Base-by-base conservation (phyloP, 2,329 filamentous ascomycete genomes). In the Rutstroemia sydowiana region DNA sequence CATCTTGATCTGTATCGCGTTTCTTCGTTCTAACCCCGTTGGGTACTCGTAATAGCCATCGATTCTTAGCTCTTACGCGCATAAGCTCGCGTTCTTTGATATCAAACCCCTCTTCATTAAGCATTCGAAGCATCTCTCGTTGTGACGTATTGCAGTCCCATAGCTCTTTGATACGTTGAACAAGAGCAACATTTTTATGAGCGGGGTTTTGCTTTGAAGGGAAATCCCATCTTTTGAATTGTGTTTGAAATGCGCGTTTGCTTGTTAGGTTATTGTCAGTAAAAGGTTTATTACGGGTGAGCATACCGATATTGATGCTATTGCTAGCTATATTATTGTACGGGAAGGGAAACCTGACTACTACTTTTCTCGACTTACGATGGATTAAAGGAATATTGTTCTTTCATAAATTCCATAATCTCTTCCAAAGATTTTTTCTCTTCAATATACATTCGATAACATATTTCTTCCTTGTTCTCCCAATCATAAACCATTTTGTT, bases 201-300 rank as follows among this genome's bases (percentile, higher is more conserved):
- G 83, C 82, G 0, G 82, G 82, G 54, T 84, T 82, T 59, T 87
- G 82, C 66, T 88, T 88, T 53, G 77, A 79, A 13, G 87, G 87
- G 60, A 93, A 92, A 7, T 81, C 78, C 88, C 88, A 93, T 65
- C 81, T 75, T 63, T 82, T 85, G 69, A 90, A 88, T 60, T 89
- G 85, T 3, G 76, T 81, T 67, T 89, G 86, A 56, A 85, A 88
- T 40, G 84, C 83, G 55, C 87, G 82, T 72, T 88, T 88, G 67
- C 87, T 87, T 32, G 37, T 20, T 18, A 8, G 32, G 32, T 32
- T 6, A 14, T 23, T 30, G 42, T 51, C 34, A 47, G 34, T 47
- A 32, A 21, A 46, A 41, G 8, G 23, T 26, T 52, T 59, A 61
- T 54, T 54, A 59, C 57, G 55, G 56, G 57, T 40, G 54, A 53